Percentiles rank a stretch among this genome's conserved stretches.
Evolutionary conservation across 2,329 filamentous ascomycete genomes (phyloP).

Genomic region (Botrytis porri): DNA sequence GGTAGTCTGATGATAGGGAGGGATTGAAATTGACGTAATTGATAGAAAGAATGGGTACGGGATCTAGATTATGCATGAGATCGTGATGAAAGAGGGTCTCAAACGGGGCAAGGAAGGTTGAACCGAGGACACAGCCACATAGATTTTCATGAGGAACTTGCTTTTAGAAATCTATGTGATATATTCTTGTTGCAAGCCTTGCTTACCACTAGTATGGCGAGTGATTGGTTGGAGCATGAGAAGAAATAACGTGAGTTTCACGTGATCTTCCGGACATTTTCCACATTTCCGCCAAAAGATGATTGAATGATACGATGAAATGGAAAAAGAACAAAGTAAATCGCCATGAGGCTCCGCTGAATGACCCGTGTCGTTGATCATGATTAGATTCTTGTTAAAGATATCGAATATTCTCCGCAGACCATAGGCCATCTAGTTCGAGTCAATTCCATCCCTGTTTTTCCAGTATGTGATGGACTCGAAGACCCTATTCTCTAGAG

Average conservation of each 20-base stretch:
- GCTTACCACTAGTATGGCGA: background rate
- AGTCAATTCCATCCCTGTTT: background rate
- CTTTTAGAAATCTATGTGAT: background rate
- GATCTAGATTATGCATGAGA: slow-evolving; percentile 9
- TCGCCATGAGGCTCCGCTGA: too few species aligned
- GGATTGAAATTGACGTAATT: slow-evolving; percentile 5
- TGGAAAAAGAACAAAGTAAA: background rate
- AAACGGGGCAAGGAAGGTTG: background rate
- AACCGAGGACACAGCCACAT: slow-evolving; percentile 6
- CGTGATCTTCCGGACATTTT: background rate
- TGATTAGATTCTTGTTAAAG: background rate
- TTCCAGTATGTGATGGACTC: background rate
- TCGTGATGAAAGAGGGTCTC: slow-evolving; percentile 3
- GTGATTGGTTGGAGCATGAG: background rate
- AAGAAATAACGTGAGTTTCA: background rate
- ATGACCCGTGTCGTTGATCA: background rate
- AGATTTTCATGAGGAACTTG: background rate
- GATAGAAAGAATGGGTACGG: background rate
- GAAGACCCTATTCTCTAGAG: background rate
- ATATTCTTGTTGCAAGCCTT: background rate
- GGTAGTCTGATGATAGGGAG: background rate
- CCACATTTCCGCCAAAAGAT: background rate
- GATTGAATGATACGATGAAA: background rate
- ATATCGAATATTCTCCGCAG: background rate
- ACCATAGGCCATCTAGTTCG: background rate